phyloP scores from a whole-genome alignment of 2,329 filamentous ascomycete genomes.

The Epichloe gansuensis region DNA sequence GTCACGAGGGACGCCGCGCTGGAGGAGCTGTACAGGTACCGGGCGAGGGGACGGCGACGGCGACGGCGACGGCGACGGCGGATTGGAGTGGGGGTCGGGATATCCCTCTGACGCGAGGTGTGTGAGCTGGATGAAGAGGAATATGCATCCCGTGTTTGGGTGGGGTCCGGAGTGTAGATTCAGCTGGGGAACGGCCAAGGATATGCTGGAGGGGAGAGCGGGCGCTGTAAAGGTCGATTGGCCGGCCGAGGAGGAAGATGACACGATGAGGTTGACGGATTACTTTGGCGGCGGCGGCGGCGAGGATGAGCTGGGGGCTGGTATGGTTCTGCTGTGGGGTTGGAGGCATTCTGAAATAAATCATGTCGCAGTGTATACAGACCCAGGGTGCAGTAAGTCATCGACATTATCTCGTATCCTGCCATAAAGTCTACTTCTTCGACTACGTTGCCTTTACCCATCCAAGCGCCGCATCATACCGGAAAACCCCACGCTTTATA shows the following conservation, averaged over 20 bases:
- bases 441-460: slow-evolving; percentile 3
- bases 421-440: neutral
- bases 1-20: slow-evolving; percentile 87
- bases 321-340: slow-evolving; percentile 64
- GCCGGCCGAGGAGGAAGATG: slow-evolving; percentile 65
- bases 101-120: slow-evolving; percentile 84
- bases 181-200: slow-evolving; percentile 91
- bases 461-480: neutral
- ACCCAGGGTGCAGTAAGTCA: neutral
- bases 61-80: slow-evolving; percentile 22
- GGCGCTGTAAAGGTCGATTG: slow-evolving; percentile 66
- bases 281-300: slow-evolving; percentile 47
- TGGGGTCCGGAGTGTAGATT: slow-evolving; percentile 92
- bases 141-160: slow-evolving; percentile 89
- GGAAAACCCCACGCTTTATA: neutral
- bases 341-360: slow-evolving; percentile 53
- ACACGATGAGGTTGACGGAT: slow-evolving; percentile 59
- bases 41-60: slow-evolving; percentile 16
- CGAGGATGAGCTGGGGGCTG: slow-evolving; percentile 62
- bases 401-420: slow-evolving; percentile 11
- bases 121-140: slow-evolving; percentile 65
- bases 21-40: slow-evolving; percentile 54
- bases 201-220: slow-evolving; percentile 72
- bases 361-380: neutral
- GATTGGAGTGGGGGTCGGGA: slow-evolving; percentile 70